phyloP scores from a whole-genome alignment of 352 stramenopile genomes.

The Phytophthora citricola region DNA sequence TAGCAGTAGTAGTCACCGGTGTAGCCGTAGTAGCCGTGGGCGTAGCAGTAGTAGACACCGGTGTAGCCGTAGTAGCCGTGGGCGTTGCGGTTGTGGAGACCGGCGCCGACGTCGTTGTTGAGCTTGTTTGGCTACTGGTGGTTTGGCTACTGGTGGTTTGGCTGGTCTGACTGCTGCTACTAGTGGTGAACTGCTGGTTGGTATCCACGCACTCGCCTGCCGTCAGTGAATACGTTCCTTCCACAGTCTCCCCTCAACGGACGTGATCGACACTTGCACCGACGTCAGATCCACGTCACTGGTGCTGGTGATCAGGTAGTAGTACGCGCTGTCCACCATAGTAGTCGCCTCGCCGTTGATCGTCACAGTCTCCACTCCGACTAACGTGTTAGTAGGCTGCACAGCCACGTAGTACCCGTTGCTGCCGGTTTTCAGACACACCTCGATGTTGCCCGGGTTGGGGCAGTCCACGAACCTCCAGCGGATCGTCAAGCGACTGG shows the following conservation, averaged over 20 bases:
- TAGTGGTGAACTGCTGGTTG: conserved; percentile 45
- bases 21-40: conserved; percentile 20
- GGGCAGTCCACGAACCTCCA: conserved; percentile 74
- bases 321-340: conserved; percentile 70
- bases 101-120: conserved; percentile 13
- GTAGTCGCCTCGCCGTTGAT: conserved; percentile 61
- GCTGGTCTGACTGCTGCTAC: conserved; percentile 29
- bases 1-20: not conserved
- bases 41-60: conserved; percentile 3
- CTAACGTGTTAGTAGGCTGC: conserved; percentile 58
- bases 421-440: conserved; percentile 68
- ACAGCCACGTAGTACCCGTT: conserved; percentile 64
- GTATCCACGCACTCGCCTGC: conserved; percentile 50
- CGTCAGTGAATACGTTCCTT: conserved; percentile 61
- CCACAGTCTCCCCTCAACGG: conserved; percentile 48
- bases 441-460: conserved; percentile 51
- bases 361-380: conserved; percentile 54
- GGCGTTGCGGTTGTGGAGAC: conserved; percentile 11
- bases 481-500: conserved; percentile 55
- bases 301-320: conserved; percentile 53
- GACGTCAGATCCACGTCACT: conserved; percentile 41
- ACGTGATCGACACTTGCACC: conserved; percentile 56
- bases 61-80: conserved; percentile 5
- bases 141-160: conserved; percentile 24
- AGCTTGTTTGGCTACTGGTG: conserved; percentile 3